These are phyloP conservation scores for Aspergillus thermomutatus DNA, from an alignment of 2,329 filamentous ascomycete genomes.

Conservation along the genomic window DNA sequence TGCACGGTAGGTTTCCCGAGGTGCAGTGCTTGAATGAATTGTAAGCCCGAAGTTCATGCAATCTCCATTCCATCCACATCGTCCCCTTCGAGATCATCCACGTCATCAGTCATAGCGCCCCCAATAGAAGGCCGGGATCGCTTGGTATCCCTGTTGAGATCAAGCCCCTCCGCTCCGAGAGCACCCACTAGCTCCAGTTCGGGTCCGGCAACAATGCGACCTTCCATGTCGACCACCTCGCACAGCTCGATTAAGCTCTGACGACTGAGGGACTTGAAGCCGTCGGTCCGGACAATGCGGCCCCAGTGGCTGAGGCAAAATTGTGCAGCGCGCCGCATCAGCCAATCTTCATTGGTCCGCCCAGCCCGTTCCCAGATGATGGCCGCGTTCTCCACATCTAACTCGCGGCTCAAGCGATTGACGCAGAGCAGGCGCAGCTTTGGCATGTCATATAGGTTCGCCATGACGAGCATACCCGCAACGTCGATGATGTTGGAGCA, in stretches of 20 bases:
- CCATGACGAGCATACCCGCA: slow-evolving; percentile 92
- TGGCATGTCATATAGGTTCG: slow-evolving; percentile 96
- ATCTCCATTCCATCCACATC: slow-evolving; percentile 49
- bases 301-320: slow-evolving; percentile 97
- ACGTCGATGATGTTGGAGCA: slow-evolving; percentile 72
- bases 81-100: slow-evolving; percentile 44
- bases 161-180: slow-evolving; percentile 48
- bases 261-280: slow-evolving; percentile 77
- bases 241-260: slow-evolving; percentile 83
- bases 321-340: slow-evolving; percentile 78
- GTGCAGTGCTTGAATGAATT: not conserved
- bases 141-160: slow-evolving; percentile 29
- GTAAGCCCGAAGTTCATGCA: slow-evolving; percentile 20
- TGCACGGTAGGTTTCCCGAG: not conserved
- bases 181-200: slow-evolving; percentile 66
- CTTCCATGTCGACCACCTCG: slow-evolving; percentile 89
- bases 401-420: slow-evolving; percentile 81
- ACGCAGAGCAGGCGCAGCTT: slow-evolving; percentile 88
- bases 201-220: slow-evolving; percentile 83
- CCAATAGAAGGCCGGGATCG: slow-evolving; percentile 25
- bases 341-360: slow-evolving; percentile 87
- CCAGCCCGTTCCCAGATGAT: slow-evolving; percentile 94
- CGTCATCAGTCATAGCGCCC: slow-evolving; percentile 27
- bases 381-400: slow-evolving; percentile 92
- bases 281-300: slow-evolving; percentile 81